Evolutionary conservation across 202 grass and related monocot species (phyloP), one percentile per base, ranked within the genome.

Genomic region (Schoenoplectus tabernaemontani): DNA sequence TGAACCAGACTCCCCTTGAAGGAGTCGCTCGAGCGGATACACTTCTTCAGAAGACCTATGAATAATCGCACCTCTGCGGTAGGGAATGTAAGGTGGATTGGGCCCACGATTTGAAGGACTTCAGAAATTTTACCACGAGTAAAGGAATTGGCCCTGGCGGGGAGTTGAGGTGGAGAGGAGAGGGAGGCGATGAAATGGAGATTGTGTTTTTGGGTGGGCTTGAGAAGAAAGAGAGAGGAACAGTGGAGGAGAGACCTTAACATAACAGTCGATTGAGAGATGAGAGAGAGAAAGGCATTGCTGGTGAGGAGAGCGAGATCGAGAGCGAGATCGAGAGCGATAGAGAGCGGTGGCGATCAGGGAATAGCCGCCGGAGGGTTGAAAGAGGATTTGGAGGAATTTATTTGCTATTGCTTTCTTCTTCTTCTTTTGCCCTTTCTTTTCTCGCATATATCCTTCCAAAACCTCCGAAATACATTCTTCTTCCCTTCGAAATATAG

Each of bases 101-200:
- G 95, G 2, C 89, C 91, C 13, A 97, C 57, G 57, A 97, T 97
- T 50, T 86, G 82, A 48, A 97, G 81, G 13, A 97, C 86, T 0
- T 90, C 86, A 0, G 89, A 83, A 1, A 97, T 47, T 15, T 37
- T 82, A 3, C 94, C 89, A 61, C 77, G 34, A 22, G 65, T n/a
- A n/a, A n/a, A n/a, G n/a, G n/a, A n/a, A n/a, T n/a, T n/a, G n/a
- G n/a, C n/a, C 7, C 74, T 12, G 71, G 77, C 34, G 17, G 42
- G 36, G 58, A n/a, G 76, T 28, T 26, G 9, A 7, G 64, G n/a
- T n/a, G n/a, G n/a, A n/a, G 78, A 84, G 53, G 64, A 82, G 82
- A 34, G 85, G 53, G 78, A 89, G 43, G 66, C 83, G 71, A 62
- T 82, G 83, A 85, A 78, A 86, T 77, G 88, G 81, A 51, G 78